Conservation (phyloP, 1,284 basidiomycete species). For the Ganoderma multipileum region DNA sequence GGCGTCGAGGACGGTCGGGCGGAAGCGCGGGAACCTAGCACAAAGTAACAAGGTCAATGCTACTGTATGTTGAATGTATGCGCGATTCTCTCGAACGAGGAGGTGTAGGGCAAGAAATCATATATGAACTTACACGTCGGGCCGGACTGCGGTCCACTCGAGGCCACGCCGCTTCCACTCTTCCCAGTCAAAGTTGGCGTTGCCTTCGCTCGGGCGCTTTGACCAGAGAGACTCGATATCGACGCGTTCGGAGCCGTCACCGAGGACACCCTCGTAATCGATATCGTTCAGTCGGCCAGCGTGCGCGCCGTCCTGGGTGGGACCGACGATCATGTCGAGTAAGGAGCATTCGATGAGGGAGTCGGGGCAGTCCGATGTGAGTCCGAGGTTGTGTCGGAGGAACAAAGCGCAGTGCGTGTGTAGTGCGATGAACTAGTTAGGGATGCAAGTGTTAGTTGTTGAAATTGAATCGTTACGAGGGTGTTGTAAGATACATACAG, state of each 20-base stretch:
- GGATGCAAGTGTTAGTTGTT: neutral
- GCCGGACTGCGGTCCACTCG: conserved; percentile 32
- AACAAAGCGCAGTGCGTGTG: conserved; percentile 30
- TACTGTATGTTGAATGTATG: neutral
- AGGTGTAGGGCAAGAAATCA: neutral
- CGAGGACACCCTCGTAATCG: conserved; percentile 32
- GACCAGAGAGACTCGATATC: conserved; percentile 35
- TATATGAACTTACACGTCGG: conserved; percentile 29
- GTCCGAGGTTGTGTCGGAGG: conserved; percentile 27
- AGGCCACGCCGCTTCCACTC: conserved; percentile 24
- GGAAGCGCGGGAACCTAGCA: conserved; percentile 36
- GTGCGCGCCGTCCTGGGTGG: conserved; percentile 18
- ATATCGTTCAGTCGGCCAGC: conserved; percentile 31
- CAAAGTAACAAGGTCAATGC: too few relatives aligned
- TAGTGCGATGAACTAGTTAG: conserved; percentile 27
- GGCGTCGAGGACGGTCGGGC: conserved; percentile 18
- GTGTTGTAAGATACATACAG: conserved; percentile 12
- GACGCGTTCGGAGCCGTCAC: conserved; percentile 26
- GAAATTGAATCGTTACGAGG: neutral
- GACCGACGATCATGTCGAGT: conserved; percentile 32
- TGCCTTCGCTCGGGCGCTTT: conserved; percentile 14
- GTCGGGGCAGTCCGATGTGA: conserved; percentile 13
- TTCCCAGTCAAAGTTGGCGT: conserved; percentile 32
- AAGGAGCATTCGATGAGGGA: conserved; percentile 25
- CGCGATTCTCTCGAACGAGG: neutral